These are phyloP conservation scores for Craspedostauros australis DNA, from an alignment of 108 stramenopile species.

Conservation along the genomic window DNA sequence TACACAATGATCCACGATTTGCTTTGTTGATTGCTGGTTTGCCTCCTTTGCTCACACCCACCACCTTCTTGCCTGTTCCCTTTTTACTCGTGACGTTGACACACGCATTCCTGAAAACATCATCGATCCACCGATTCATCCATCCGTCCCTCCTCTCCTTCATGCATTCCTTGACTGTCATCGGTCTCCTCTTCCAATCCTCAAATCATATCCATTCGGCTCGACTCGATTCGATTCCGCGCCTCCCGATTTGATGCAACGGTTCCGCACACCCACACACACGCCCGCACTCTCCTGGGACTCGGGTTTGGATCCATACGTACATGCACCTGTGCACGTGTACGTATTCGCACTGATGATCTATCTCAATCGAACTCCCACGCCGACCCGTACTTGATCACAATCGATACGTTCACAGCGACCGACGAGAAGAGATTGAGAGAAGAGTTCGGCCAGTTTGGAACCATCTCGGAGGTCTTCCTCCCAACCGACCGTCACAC, in stretches of 20 bases:
- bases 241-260: too few relatives aligned
- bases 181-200: too few relatives aligned
- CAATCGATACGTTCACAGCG: slow-evolving; percentile 33
- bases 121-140: too few relatives aligned
- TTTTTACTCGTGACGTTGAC: not conserved
- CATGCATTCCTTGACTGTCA: too few relatives aligned
- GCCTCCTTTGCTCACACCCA: not conserved
- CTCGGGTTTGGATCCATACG: not conserved
- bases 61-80: not conserved
- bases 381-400: not conserved
- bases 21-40: not conserved
- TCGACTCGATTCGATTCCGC: too few relatives aligned
- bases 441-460: slow-evolving; percentile 64
- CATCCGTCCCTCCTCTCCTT: too few relatives aligned
- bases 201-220: too few relatives aligned
- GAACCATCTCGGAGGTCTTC: slow-evolving; percentile 77
- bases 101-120: too few relatives aligned
- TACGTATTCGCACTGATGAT: not conserved
- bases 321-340: slow-evolving; percentile 1
- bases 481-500: slow-evolving; percentile 76
- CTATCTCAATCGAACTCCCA: not conserved
- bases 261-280: too few relatives aligned
- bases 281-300: not conserved
- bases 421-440: slow-evolving; percentile 69
- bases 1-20: not conserved